Conservation (phyloP, 2,329 filamentous ascomycete species). For the Cladorrhinum sp. region DNA sequence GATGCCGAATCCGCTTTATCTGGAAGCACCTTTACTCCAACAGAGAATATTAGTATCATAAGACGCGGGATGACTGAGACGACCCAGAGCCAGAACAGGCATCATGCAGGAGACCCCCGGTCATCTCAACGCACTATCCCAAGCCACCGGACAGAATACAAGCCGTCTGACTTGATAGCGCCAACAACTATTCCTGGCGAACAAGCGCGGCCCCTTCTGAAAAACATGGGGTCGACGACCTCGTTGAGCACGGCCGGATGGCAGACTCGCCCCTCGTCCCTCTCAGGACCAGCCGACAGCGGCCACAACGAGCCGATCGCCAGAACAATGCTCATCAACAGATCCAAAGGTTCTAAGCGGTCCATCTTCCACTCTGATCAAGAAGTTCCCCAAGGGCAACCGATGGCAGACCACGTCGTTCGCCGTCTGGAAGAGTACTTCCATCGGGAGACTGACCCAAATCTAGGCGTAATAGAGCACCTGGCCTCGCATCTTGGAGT, state of each 20-base stretch:
- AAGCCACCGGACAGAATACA: conserved; percentile 1
- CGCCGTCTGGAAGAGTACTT: conserved; percentile 53
- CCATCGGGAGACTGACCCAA: conserved; percentile 45
- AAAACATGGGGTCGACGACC: conserved; percentile 16
- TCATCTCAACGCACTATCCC: background rate
- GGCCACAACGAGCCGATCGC: conserved; percentile 32
- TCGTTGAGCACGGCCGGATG: conserved; percentile 19
- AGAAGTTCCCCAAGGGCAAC: conserved; percentile 42
- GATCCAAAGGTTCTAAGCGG: conserved; percentile 40
- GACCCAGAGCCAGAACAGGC: conserved; percentile 2
- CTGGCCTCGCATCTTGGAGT: conserved; percentile 54
- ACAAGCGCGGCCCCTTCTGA: conserved; percentile 7
- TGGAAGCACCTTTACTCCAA: conserved; percentile 30
- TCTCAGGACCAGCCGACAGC: conserved; percentile 7
- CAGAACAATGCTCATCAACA: conserved; percentile 44
- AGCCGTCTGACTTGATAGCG: background rate
- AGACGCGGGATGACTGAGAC: background rate
- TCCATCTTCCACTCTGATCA: conserved; percentile 36
- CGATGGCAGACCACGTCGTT: conserved; percentile 48
- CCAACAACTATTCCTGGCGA: conserved; percentile 3
- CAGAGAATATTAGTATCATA: conserved; percentile 16
- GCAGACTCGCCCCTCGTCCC: conserved; percentile 21
- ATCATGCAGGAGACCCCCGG: conserved; percentile 4
- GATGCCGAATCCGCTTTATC: conserved; percentile 32
- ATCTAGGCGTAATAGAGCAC: conserved; percentile 49